phyloP scores from a whole-genome alignment of 179 eudicot species.

The Vitellaria paradoxa region DNA sequence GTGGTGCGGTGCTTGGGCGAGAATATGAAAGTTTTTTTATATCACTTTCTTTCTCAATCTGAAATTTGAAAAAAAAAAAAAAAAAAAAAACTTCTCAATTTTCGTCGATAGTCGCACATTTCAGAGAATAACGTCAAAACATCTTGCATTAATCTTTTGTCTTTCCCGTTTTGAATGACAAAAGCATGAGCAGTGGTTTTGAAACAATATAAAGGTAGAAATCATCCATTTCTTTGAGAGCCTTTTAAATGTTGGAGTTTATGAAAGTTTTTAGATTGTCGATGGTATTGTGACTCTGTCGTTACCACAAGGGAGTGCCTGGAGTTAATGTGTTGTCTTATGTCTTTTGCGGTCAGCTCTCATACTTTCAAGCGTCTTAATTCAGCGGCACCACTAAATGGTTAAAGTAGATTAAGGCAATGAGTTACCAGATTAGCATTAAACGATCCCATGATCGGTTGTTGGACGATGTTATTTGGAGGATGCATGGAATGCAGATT shows the following conservation, averaged over 20 bases:
- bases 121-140: neutral
- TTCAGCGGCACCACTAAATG: neutral
- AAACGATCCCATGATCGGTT: neutral
- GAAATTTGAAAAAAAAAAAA: too few species aligned
- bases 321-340: neutral
- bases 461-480: neutral
- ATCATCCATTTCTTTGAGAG: neutral
- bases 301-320: neutral
- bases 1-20: too few species aligned
- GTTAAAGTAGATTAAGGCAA: neutral
- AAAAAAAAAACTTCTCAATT: too few species aligned
- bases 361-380: neutral
- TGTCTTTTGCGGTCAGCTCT: neutral
- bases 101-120: neutral
- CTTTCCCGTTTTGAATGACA: neutral
- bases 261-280: neutral
- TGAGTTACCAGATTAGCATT: neutral
- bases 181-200: too few species aligned
- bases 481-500: neutral
- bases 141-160: too few species aligned
- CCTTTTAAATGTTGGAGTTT: too few species aligned
- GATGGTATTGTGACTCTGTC: neutral
- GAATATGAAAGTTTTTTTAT: too few species aligned
- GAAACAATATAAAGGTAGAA: neutral
- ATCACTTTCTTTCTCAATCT: too few species aligned